Evolutionary conservation across 257 asterid genomes (phyloP), one percentile per base, ranked within the genome.

Genomic region (Gynochthodes officinalis): DNA sequence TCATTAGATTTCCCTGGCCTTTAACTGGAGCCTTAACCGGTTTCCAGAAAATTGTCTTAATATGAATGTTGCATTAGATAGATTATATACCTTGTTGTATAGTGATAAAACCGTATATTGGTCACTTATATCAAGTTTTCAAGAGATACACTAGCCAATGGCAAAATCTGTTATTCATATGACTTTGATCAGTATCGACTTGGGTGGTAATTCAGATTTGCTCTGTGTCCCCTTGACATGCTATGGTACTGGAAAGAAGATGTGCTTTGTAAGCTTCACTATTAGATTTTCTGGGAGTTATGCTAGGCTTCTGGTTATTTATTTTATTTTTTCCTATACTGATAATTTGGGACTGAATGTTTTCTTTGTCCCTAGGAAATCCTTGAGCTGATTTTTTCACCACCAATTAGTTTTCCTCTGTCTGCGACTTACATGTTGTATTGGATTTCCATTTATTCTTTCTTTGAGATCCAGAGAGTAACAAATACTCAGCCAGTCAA

Each of bases 1-100:
- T 64, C 42, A 46, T 50, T 73, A 69, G 68, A n/a, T 37, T 70
- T 59, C 7, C 52, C 67, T 70, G 73, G 73, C 58, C 43, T 60
- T 50, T 57, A 57, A 27, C 25, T 53, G 69, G 46, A 78, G 23
- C 64, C 39, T 60, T 61, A 30, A 21, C 52, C 39, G 15, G 4
- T 35, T 11, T 58, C 19, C 64, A 9, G 54, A 30, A 60, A 4
- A n/a, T 23, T 64, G 54, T 39, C 25, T 39, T 66, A 5, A 4
- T 49, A 18, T 49, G 72, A 48, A 46, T 16, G 46, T 27, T 67
- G 12, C 5, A 44, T 5, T 12, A 0, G 44, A 14, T 4, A 10
- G 15, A 67, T 58, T 43, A 33, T 67, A 23, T 67, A 33, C 63
- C 58, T 23, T 58, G 35, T 16, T 16, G 14, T 44, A 2, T 37